Conservation (phyloP, 148 eudicot genomes). For the Silene conica region DNA sequence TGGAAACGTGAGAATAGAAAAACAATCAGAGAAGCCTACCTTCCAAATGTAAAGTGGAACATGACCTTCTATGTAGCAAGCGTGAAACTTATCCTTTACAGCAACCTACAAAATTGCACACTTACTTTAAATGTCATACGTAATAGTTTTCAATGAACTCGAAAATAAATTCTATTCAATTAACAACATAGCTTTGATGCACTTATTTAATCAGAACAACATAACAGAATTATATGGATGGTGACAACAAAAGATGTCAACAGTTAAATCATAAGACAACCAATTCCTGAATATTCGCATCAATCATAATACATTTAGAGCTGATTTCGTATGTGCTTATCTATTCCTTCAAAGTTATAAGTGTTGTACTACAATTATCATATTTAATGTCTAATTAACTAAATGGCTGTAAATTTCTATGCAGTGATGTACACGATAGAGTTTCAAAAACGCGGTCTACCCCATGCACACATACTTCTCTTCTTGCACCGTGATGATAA, state of each 20-base stretch:
- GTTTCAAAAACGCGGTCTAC: too few species aligned
- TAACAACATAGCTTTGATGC: not conserved
- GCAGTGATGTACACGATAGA: too few species aligned
- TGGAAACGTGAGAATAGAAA: not conserved
- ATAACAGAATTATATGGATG: not conserved
- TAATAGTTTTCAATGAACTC: not conserved
- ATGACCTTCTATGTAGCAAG: constrained; percentile 81
- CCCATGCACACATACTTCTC: too few species aligned
- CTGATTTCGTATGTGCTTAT: too few species aligned
- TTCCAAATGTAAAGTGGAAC: constrained; percentile 80
- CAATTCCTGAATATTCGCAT: not conserved
- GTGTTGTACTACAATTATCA: too few species aligned
- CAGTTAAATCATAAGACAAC: not conserved
- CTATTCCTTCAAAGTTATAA: too few species aligned
- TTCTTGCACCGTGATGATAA: too few species aligned
- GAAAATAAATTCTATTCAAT: not conserved
- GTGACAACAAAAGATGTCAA: not conserved
- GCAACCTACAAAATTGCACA: constrained; percentile 49
- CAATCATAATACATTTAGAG: too few species aligned
- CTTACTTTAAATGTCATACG: constrained; percentile 2
- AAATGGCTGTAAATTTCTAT: too few species aligned
- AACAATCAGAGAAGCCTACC: constrained; percentile 33
- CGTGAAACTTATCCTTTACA: constrained; percentile 61
- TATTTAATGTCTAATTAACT: too few species aligned
- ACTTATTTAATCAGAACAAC: not conserved